Base-by-base conservation (phyloP, 140 eudicot species). In the Cichorium intybus region DNA sequence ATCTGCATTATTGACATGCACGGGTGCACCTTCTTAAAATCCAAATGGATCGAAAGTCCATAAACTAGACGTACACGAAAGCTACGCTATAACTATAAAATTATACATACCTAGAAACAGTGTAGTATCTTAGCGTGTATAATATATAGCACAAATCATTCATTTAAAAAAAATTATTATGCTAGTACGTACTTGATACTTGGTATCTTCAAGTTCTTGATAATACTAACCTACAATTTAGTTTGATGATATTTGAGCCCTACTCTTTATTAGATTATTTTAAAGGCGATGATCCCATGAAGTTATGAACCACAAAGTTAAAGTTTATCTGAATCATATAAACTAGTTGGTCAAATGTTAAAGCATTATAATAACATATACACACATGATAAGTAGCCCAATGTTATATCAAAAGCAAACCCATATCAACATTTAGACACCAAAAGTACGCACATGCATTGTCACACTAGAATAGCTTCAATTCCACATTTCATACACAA, bases 371-470 rank as follows among this genome's bases (percentile, higher is more conserved):
- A n/a, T n/a, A 15, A 15, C 47, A 47, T 34, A 18, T 47, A 48
- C 58, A 48, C 5, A 46, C 67, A 57, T 69, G 75, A 45, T 35
- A 69, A 46, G 57, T 48, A 35, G n/a, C 46, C 64, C 29, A 17
- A 17, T 54, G 29, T 53, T 10, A 11, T 18, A 20, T 5, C 22
- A 7, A 54, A 54, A 64, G 52, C 77, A 72, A 53, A 22, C 59
- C 66, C 65, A 54, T 41, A 59, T 63, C 39, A 27, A 58, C 63
- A 61, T 26, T n/a, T 50, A 56, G 15, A 52, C 50, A 52, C 57
- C 27, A 4, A 17, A 41, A 37, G 41, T 61, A 60, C 27, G 48
- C 74, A 45, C 74, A 69, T 69, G 66, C 31, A 55, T 56, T 57
- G 49, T 69, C 46, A 46, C 49, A 27, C n/a, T 56, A 17, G n/a